Evolutionary conservation across 1,284 basidiomycete species (phyloP), one percentile per base, ranked within the genome.

Genomic region (Ganoderma meredithae): DNA sequence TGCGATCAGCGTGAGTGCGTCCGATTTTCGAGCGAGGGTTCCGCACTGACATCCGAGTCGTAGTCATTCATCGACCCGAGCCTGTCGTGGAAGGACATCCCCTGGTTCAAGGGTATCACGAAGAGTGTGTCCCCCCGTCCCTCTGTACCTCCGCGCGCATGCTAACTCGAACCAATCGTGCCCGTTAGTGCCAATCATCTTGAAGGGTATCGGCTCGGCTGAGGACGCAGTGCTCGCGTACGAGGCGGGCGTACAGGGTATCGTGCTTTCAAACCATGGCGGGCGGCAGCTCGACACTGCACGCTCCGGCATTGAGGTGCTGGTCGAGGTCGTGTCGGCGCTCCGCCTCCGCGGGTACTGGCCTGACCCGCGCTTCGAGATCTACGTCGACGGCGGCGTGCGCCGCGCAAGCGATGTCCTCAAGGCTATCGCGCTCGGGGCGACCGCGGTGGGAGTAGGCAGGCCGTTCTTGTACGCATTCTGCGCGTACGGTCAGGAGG

Each of bases 101-200:
- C 87, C 9, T 97, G 95, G 89, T 95, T 98, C 81, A 90, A 90
- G 79, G 90, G 87, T 73, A 95, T 97, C 72, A 98, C 97, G 0
- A 92, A 90, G 73, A 95, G 93, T 93, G n/a, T n/a, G n/a, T n/a
- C n/a, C n/a, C n/a, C n/a, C n/a, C n/a, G n/a, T n/a, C n/a, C n/a
- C n/a, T n/a, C n/a, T n/a, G n/a, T n/a, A n/a, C n/a, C n/a, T n/a
- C n/a, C n/a, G n/a, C n/a, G n/a, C n/a, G n/a, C n/a, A n/a, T n/a
- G n/a, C n/a, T n/a, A n/a, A n/a, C n/a, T n/a, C n/a, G n/a, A n/a
- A n/a, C n/a, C n/a, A n/a, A n/a, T n/a, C n/a, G n/a, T n/a, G n/a
- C n/a, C n/a, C n/a, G n/a, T n/a, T n/a, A n/a, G 92, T 98, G 94
- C 96, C 96, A n/a, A 84, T 99, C 71, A 89, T 98, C 71, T 83